Evolutionary conservation across 1,284 basidiomycete species (phyloP), one percentile per base, ranked within the genome.

Genomic region (Clitocybe nebularis): DNA sequence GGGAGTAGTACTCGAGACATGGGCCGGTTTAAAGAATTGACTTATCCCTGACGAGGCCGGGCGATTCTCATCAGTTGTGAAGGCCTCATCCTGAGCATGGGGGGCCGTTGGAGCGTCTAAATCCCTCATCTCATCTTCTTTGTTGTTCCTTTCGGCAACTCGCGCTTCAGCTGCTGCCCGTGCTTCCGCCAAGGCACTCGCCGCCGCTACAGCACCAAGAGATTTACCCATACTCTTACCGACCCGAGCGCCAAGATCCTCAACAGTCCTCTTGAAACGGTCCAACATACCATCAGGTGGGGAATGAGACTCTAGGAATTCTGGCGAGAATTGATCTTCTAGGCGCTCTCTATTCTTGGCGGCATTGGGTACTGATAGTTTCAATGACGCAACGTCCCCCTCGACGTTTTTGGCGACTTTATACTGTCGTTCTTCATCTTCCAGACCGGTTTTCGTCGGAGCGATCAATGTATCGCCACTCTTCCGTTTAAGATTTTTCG

Each of bases 91-190:
- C n/a, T n/a, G n/a, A n/a, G n/a, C n/a, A n/a, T n/a, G n/a, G n/a
- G n/a, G n/a, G n/a, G n/a, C n/a, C n/a, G n/a, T n/a, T n/a, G n/a
- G n/a, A n/a, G n/a, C n/a, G n/a, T n/a, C n/a, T n/a, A n/a, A n/a
- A n/a, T n/a, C n/a, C n/a, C 53, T 58, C 43, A 57, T 53, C 46
- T 57, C 60, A 17, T 66, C 64, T 36, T 67, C 63, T 39, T 71
- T 68, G 30, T 67, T 60, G 57, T 76, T 75, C 49, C 82, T 66
- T 54, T 86, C 74, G 1, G 79, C 83, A 9, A 89, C 71, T 44
- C 75, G 72, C 4, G 79, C 83, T 57, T 87, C 81, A 4, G 85
- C 85, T 33, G 78, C 78, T 37, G 81, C 81, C 43, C 75, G 69
- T 7, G 83, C 84, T 60, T 85, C 80, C 5, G 82, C 83, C 10